phyloP scores from a whole-genome alignment of 2,329 filamentous ascomycete genomes.

The Cytospora piceicola region DNA sequence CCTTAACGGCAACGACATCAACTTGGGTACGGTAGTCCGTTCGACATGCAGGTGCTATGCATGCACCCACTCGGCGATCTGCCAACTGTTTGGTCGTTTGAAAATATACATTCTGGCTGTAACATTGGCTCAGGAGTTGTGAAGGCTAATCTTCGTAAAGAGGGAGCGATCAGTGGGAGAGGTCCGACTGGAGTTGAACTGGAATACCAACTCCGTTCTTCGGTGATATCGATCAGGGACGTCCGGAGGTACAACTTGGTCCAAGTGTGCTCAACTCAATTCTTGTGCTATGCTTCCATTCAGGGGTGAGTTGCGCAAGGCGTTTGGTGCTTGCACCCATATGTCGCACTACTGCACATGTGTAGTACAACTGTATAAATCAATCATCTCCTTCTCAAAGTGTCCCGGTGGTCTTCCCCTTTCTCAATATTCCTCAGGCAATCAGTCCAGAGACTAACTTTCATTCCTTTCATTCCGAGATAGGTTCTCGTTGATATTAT shows the following conservation, averaged over 20 bases:
- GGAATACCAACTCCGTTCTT: not conserved
- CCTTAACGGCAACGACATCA: conserved; percentile 2
- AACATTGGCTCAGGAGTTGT: not conserved
- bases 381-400: not conserved
- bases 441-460: conserved; percentile 4
- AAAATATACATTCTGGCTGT: not conserved
- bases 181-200: too few species aligned
- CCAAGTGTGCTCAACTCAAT: not conserved
- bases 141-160: conserved; percentile 26
- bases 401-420: not conserved
- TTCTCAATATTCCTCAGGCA: conserved; percentile 2
- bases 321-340: not conserved
- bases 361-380: conserved; percentile 17
- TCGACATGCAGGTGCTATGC: not conserved
- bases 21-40: not conserved
- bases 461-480: conserved; percentile 19
- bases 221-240: conserved; percentile 4
- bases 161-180: conserved; percentile 9
- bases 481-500: conserved; percentile 23
- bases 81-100: not conserved
- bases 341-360: too few species aligned
- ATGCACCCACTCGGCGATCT: not conserved
- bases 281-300: not conserved
- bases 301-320: not conserved
- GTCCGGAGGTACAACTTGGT: not conserved